phyloP scores from a whole-genome alignment of 2,329 filamentous ascomycete genomes.

The Lasiodiplodia gonubiensis region DNA sequence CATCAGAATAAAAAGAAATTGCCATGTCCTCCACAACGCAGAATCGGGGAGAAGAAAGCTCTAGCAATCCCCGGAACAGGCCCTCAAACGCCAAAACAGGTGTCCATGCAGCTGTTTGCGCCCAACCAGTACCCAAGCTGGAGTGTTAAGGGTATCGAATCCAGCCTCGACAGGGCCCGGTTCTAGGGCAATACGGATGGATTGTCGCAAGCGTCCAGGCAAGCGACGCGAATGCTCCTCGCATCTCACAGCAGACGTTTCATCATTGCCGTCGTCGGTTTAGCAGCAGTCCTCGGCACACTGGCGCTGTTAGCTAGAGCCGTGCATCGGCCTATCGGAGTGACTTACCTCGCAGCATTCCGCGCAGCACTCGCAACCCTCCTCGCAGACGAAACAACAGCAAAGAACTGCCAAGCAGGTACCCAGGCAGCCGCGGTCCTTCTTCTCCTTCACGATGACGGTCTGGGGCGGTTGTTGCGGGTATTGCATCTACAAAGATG shows the following conservation, averaged over 20 bases:
- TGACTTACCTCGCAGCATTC: slow-evolving; percentile 63
- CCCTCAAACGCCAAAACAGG: neutral
- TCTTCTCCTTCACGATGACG: slow-evolving; percentile 51
- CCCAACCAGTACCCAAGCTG: slow-evolving; percentile 20
- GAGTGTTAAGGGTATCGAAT: slow-evolving; percentile 27
- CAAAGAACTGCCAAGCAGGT: slow-evolving; percentile 62
- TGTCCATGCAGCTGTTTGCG: slow-evolving; percentile 12
- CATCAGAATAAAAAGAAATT: slow-evolving; percentile 18
- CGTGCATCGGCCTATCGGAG: neutral
- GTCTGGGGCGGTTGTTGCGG: slow-evolving; percentile 56
- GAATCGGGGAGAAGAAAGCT: neutral
- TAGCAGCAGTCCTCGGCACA: slow-evolving; percentile 44
- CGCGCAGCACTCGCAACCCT: slow-evolving; percentile 68
- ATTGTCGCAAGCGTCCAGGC: slow-evolving; percentile 9
- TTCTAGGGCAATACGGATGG: neutral
- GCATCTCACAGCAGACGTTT: neutral
- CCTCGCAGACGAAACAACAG: slow-evolving; percentile 69
- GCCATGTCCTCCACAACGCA: slow-evolving; percentile 14
- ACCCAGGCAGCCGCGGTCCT: slow-evolving; percentile 58
- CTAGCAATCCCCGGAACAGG: neutral
- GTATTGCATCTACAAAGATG: slow-evolving; percentile 51
- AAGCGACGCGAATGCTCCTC: neutral
- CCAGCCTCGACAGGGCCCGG: slow-evolving; percentile 6
- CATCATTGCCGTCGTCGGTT: slow-evolving; percentile 4
- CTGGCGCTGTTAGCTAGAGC: slow-evolving; percentile 31